These are phyloP conservation scores for Aspergillus nidulans DNA, from an alignment of 495 filamentous ascomycete genomes.

Conservation along the genomic window DNA sequence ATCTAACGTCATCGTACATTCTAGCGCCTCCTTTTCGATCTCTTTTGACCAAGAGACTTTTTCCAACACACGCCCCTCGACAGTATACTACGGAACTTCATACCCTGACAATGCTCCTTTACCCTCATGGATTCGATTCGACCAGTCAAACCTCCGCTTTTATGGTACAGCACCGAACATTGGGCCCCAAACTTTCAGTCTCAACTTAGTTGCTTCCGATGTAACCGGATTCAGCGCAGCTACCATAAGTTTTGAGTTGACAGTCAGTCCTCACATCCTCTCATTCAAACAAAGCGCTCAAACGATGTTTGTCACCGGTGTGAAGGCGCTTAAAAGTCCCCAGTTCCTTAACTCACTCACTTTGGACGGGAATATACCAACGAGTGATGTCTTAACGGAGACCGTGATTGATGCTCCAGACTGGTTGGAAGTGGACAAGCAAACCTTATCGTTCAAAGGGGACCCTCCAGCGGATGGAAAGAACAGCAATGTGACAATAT, in stretches of 20 bases:
- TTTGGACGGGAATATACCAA: conserved; percentile 56
- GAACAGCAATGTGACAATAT: conserved; percentile 62
- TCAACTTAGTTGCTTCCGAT: conserved; percentile 76
- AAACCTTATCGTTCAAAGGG: conserved; percentile 60
- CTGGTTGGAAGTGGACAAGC: conserved; percentile 67
- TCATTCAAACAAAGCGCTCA: conserved; percentile 54
- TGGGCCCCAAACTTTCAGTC: conserved; percentile 65
- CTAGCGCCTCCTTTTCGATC: conserved; percentile 41
- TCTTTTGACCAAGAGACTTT: conserved; percentile 48
- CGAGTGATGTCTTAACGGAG: conserved; percentile 39
- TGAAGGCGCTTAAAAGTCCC: conserved; percentile 50
- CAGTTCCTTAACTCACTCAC: conserved; percentile 50
- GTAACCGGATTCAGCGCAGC: conserved; percentile 70
- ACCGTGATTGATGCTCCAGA: conserved; percentile 52
- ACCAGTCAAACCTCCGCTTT: conserved; percentile 60
- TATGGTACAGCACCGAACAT: conserved; percentile 68
- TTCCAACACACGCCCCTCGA: conserved; percentile 39
- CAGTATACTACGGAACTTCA: conserved; percentile 72
- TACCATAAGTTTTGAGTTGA: conserved; percentile 60
- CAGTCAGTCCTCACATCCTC: conserved; percentile 65
- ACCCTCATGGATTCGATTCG: conserved; percentile 82
- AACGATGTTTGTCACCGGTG: conserved; percentile 55
- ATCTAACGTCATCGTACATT: conserved; percentile 41
- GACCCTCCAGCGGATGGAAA: conserved; percentile 51
- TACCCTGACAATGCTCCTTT: conserved; percentile 70